These are phyloP conservation scores for Xeromyces bisporus DNA, from an alignment of 495 filamentous ascomycete genomes.

Conservation along the genomic window DNA sequence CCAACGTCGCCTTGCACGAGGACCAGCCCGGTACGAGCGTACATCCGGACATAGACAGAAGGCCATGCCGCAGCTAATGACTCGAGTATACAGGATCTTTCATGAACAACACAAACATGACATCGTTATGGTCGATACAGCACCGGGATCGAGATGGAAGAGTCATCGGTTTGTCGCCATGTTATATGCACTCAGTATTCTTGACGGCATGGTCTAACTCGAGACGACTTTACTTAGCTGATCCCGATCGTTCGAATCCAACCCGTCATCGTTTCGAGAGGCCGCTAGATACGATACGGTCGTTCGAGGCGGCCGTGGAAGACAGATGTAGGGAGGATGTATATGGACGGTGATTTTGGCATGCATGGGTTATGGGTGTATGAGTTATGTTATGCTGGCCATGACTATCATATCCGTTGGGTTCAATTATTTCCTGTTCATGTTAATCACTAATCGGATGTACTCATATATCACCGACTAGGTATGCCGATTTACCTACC, in stretches of 20 bases:
- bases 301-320: conserved; percentile 66
- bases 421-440: too few species aligned
- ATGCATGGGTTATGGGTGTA: too few species aligned
- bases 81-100: too few species aligned
- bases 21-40: conserved; percentile 73
- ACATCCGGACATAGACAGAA: too few species aligned
- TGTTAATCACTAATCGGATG: too few species aligned
- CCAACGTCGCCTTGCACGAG: conserved; percentile 71
- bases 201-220: background rate
- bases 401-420: too few species aligned
- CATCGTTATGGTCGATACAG: conserved; percentile 50
- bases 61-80: too few species aligned
- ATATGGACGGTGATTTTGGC: too few species aligned
- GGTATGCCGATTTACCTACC: conserved; percentile 2
- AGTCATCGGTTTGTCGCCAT: conserved; percentile 62
- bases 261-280: conserved; percentile 77
- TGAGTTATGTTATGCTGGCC: too few species aligned
- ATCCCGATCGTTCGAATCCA: conserved; percentile 35
- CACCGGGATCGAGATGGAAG: conserved; percentile 72
- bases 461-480: too few species aligned
- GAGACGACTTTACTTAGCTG: conserved; percentile 16
- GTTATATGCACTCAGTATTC: too few species aligned
- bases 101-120: conserved; percentile 32
- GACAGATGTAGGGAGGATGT: too few species aligned
- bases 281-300: conserved; percentile 81